phyloP scores from a whole-genome alignment of 2,329 filamentous ascomycete genomes.

The Sarocladiaceae sp. region DNA sequence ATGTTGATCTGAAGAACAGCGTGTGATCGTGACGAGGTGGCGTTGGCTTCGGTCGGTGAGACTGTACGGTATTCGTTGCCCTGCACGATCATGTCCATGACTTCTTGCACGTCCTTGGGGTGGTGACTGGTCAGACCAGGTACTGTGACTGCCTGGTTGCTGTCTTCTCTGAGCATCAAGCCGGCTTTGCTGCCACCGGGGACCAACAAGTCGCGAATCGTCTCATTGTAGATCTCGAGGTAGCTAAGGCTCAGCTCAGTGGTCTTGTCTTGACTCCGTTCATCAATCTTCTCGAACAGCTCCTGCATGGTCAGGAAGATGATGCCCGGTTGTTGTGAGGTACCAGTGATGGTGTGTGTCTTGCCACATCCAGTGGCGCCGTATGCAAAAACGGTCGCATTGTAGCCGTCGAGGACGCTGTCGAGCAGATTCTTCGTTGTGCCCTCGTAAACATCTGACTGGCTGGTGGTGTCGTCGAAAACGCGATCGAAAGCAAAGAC shows the following conservation, averaged over 20 bases:
- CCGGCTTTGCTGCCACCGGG: constrained; percentile 75
- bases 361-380: constrained; percentile 97
- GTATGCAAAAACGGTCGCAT: constrained; percentile 97
- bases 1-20: constrained; percentile 97
- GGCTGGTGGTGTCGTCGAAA: constrained; percentile 90
- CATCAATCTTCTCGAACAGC: constrained; percentile 91
- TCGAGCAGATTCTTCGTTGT: constrained; percentile 88
- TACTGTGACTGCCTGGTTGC: constrained; percentile 87
- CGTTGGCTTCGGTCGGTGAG: constrained; percentile 94
- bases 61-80: constrained; percentile 94
- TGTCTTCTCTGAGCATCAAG: constrained; percentile 89
- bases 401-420: constrained; percentile 94
- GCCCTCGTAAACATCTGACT: constrained; percentile 90
- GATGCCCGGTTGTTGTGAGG: constrained; percentile 86
- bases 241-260: constrained; percentile 92
- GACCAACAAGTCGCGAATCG: constrained; percentile 90
- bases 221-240: constrained; percentile 98
- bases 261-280: constrained; percentile 75
- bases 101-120: constrained; percentile 85
- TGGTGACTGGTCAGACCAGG: constrained; percentile 85
- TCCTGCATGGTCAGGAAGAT: constrained; percentile 99
- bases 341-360: constrained; percentile 95
- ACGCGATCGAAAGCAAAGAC: constrained; percentile 95
- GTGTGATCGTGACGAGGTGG: constrained; percentile 93
- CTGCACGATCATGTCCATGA: constrained; percentile 98